Conservation (phyloP, 2,329 filamentous ascomycete genomes). For the Blastomyces parvus region DNA sequence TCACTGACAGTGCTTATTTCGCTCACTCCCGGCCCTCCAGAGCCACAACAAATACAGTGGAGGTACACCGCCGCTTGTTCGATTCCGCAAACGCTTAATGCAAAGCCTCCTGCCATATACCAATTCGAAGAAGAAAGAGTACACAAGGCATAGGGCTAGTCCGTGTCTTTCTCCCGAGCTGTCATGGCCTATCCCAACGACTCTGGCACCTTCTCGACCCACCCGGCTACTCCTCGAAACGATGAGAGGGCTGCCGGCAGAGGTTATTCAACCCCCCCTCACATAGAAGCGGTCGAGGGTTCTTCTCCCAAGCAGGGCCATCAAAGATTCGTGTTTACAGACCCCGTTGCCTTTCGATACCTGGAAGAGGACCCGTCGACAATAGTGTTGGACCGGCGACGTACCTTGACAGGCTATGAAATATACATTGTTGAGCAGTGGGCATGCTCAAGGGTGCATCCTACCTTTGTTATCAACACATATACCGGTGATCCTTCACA, state of each 20-base stretch:
- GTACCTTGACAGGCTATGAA: conserved; percentile 71
- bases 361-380: conserved; percentile 77
- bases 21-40: neutral
- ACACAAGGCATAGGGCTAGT: neutral
- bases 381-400: conserved; percentile 61
- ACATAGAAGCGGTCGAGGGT: conserved; percentile 14
- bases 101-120: neutral
- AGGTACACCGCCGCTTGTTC: neutral
- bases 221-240: neutral
- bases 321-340: conserved; percentile 55
- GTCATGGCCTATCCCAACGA: conserved; percentile 7
- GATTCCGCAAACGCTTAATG: neutral
- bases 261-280: conserved; percentile 19
- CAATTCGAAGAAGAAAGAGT: neutral
- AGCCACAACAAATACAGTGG: neutral
- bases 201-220: neutral
- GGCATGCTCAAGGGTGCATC: conserved; percentile 84
- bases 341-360: conserved; percentile 60
- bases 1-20: neutral
- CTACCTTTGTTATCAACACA: conserved; percentile 83
- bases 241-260: conserved; percentile 4
- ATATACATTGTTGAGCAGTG: conserved; percentile 94
- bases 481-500: conserved; percentile 82
- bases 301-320: conserved; percentile 29
- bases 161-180: neutral